Conservation (phyloP, 805 yeast species). For the Candida mattraensis region DNA sequence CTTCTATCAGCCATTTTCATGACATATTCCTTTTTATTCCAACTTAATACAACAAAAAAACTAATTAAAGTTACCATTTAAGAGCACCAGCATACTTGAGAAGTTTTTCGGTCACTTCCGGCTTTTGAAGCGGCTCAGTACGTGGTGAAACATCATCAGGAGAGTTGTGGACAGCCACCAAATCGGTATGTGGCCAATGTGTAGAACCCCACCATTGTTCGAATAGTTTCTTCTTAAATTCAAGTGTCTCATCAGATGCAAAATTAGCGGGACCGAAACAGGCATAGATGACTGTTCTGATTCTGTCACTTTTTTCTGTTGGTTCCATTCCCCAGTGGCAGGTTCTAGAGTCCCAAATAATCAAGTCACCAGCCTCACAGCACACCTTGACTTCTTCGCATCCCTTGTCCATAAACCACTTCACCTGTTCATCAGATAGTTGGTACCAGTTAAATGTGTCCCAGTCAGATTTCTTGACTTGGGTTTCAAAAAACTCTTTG, state of each 20-base stretch:
- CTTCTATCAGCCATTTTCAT: no score
- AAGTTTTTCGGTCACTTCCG: slow-evolving; percentile 28
- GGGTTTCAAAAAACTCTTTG: slow-evolving; percentile 29
- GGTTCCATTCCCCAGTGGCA: slow-evolving; percentile 35
- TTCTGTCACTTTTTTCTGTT: slow-evolving; percentile 22
- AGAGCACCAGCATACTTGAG: slow-evolving; percentile 32
- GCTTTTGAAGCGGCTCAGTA: slow-evolving; percentile 25
- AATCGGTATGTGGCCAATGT: slow-evolving; percentile 36
- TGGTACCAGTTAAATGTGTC: slow-evolving; percentile 19
- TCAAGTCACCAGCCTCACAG: slow-evolving; percentile 36
- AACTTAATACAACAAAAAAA: no score
- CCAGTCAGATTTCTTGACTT: slow-evolving; percentile 25
- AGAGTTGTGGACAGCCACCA: slow-evolving; percentile 22
- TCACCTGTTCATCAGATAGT: slow-evolving; percentile 22
- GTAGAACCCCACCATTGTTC: slow-evolving; percentile 30
- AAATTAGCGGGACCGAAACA: slow-evolving; percentile 35
- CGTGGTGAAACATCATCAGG: slow-evolving; percentile 10
- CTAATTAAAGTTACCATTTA: no score
- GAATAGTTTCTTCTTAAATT: slow-evolving; percentile 24
- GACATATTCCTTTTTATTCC: no score
- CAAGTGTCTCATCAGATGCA: slow-evolving; percentile 29
- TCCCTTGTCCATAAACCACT: slow-evolving; percentile 31
- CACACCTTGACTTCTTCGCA: slow-evolving; percentile 30
- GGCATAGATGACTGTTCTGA: slow-evolving; percentile 33
- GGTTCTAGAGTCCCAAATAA: slow-evolving; percentile 37